phyloP scores from a whole-genome alignment of 495 filamentous ascomycete genomes.

The Penicillium longicatenatum region DNA sequence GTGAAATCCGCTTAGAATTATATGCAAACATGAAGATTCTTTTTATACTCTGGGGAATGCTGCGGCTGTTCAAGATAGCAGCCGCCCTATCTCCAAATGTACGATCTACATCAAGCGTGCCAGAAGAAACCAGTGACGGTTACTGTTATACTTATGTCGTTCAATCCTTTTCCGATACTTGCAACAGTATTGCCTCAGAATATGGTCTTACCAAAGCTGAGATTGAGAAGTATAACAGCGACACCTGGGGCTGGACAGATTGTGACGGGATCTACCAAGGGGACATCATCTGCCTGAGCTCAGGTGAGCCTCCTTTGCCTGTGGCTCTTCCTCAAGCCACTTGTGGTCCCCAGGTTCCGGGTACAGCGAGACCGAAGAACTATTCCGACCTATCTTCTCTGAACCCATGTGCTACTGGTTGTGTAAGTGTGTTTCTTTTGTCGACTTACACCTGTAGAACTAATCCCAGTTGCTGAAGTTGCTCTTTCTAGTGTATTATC shows the following conservation, averaged over 20 bases:
- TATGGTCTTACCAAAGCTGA: slow-evolving; percentile 1
- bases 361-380: slow-evolving; percentile 4
- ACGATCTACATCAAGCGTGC: neutral
- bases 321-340: slow-evolving; percentile 1
- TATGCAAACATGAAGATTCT: neutral
- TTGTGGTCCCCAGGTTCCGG: slow-evolving; percentile 10
- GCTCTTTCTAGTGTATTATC: neutral
- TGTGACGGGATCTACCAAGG: slow-evolving; percentile 3
- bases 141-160: slow-evolving; percentile 1
- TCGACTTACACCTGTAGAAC: neutral
- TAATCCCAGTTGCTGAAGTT: neutral
- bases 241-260: slow-evolving; percentile 6
- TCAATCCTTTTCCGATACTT: slow-evolving; percentile 1
- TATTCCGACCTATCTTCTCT: slow-evolving; percentile 8
- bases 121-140: neutral
- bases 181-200: neutral
- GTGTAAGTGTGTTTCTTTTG: slow-evolving; percentile 3
- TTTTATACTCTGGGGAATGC: neutral
- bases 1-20: neutral
- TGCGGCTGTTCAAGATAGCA: neutral
- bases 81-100: neutral
- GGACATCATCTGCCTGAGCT: slow-evolving; percentile 2
- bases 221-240: slow-evolving; percentile 5
- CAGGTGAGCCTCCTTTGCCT: slow-evolving; percentile 7
- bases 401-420: slow-evolving; percentile 10